A percentile compares a stretch with the other conserved stretches of the same genome.
These are phyloP conservation scores for Trichoderma erinaceum DNA, from an alignment of 495 filamentous ascomycete genomes.

Conservation along the genomic window DNA sequence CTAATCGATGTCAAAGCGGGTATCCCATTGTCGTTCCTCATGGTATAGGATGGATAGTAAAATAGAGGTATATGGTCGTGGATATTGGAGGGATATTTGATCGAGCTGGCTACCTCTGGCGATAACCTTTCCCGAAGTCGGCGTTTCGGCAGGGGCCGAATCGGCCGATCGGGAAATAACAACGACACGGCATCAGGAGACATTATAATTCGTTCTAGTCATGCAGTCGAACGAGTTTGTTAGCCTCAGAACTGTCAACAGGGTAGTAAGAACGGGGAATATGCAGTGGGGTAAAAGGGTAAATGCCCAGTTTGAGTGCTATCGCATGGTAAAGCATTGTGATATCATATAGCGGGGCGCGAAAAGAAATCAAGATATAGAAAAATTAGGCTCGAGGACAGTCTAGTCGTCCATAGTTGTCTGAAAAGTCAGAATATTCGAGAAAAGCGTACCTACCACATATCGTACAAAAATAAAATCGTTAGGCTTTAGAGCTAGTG, in stretches of 20 bases:
- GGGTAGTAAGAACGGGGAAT: neutral
- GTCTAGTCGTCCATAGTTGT: neutral
- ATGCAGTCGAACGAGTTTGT: neutral
- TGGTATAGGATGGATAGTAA: slow-evolving; percentile 57
- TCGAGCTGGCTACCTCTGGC: slow-evolving; percentile 72
- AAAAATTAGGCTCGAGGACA: neutral
- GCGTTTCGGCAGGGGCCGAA: slow-evolving; percentile 86
- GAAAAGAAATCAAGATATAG: neutral
- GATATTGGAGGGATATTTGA: slow-evolving; percentile 71
- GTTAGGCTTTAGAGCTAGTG: neutral
- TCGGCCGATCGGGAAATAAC: slow-evolving; percentile 79
- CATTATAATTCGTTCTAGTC: slow-evolving; percentile 32
- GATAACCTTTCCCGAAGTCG: slow-evolving; percentile 79
- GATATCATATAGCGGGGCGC: neutral
- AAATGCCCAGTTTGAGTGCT: neutral
- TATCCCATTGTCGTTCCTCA: slow-evolving; percentile 30
- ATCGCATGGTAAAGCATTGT: neutral
- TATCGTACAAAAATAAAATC: slow-evolving; percentile 12
- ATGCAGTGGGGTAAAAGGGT: neutral
- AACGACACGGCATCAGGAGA: slow-evolving; percentile 69
- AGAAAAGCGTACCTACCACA: slow-evolving; percentile 12
- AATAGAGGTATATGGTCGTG: slow-evolving; percentile 64
- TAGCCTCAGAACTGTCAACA: neutral
- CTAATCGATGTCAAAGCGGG: slow-evolving; percentile 19
- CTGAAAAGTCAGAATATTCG: neutral